Evolutionary conservation across 2,329 filamentous ascomycete genomes (phyloP), one percentile per base, ranked within the genome.

Genomic region (Xylariaceae sp.): DNA sequence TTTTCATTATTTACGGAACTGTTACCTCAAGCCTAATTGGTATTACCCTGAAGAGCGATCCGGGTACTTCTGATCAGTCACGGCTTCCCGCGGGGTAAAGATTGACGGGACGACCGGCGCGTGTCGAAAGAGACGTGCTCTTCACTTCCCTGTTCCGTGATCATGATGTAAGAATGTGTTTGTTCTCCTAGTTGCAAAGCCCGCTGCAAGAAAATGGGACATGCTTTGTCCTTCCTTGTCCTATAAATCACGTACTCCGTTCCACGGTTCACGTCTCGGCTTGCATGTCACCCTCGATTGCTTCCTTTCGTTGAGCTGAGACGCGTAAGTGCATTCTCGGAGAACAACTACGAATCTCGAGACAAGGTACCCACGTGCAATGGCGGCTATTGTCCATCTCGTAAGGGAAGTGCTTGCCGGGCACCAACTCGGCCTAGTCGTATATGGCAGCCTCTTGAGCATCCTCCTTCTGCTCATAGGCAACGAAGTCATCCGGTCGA

Each of bases 401-500:
- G 10, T 53, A 15, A 49, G 50, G 50, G 48, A 60, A 48, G 49
- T 15, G 48, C 49, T 56, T 37, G 18, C 47, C 2, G 53, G n/a
- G 9, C 52, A 64, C 34, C 11, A 55, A 4, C 23, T 15, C 15
- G 52, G 47, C 23, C 34, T 60, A 4, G 10, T 62, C 44, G 44
- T 56, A 23, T 30, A 62, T 8, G 51, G 57, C 10, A 30, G 56
- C 47, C 48, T 60, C 2, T 34, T 62, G 9, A 45, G 53, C 4
- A 11, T 66, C 2, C 42, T 49, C 6, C 34, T 70, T 15, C 69
- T 66, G 51, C 49, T 71, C 34, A 42, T 67, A 39, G 62, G 52
- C 10, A 71, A 70, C 60, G 70, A 71, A 51, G 45, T 68, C n/a
- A 44, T 64, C 47, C 67, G 69, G 4, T 53, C 55, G 10, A 60